Evolutionary conservation across 176 grass and related monocot genomes (phyloP).

Genomic region (Luzula sylvatica): DNA sequence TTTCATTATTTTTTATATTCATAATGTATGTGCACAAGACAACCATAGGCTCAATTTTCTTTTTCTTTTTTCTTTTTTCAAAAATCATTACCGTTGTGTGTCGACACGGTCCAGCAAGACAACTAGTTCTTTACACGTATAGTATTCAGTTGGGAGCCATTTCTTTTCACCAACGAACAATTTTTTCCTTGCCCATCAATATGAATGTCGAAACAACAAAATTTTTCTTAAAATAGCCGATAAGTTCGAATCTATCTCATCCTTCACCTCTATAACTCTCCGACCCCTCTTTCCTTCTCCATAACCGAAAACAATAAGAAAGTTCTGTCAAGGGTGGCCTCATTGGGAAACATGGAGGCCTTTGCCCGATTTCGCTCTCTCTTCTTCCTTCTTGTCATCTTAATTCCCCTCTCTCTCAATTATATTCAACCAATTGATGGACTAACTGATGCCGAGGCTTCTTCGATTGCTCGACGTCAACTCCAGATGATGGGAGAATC

Average conservation of each 20-base stretch:
- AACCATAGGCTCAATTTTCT: too few species aligned
- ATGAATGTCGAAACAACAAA: constrained; percentile 14
- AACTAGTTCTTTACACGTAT: too few species aligned
- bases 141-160: constrained; percentile 3
- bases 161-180: constrained; percentile 9
- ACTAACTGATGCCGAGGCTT: constrained; percentile 29
- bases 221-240: constrained; percentile 2
- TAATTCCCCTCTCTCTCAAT: constrained; percentile 7
- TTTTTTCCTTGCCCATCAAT: not conserved
- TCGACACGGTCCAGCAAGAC: too few species aligned
- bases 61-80: too few species aligned
- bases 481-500: constrained; percentile 23
- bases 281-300: not conserved
- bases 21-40: too few species aligned
- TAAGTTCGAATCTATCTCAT: not conserved
- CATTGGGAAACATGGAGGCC: constrained; percentile 22
- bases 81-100: too few species aligned
- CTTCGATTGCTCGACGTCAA: constrained; percentile 40
- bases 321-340: constrained; percentile 20
- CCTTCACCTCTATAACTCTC: constrained; percentile 12
- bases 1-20: too few species aligned
- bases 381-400: constrained; percentile 4
- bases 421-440: constrained; percentile 7
- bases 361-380: constrained; percentile 10
- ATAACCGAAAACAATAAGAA: constrained; percentile 14